Conservation (phyloP, 306 rosid genomes). For the Leucaena leucocephala region DNA sequence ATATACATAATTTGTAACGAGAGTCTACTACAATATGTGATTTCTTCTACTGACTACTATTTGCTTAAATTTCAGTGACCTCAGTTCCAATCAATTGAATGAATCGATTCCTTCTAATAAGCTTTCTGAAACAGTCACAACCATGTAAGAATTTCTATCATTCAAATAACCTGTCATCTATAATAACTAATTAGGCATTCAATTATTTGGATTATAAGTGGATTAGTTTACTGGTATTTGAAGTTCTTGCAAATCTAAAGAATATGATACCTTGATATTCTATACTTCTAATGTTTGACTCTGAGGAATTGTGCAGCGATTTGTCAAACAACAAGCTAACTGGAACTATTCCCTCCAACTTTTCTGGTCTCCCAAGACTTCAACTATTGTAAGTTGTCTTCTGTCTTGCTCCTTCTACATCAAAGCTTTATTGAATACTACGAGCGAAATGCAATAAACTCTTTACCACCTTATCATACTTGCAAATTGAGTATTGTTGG, state of each 20-base stretch:
- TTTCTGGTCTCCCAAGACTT: slow-evolving; percentile 62
- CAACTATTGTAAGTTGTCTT: slow-evolving; percentile 71
- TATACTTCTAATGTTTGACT: slow-evolving; percentile 12
- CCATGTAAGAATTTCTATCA: slow-evolving; percentile 72
- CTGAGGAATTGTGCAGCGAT: slow-evolving; percentile 50
- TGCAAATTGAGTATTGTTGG: slow-evolving; percentile 4
- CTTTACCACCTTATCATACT: slow-evolving; percentile 3
- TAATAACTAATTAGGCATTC: slow-evolving; percentile 14
- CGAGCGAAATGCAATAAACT: slow-evolving; percentile 20
- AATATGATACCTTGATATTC: slow-evolving; percentile 10
- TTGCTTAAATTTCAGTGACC: slow-evolving; percentile 69
- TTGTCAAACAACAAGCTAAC: slow-evolving; percentile 76
- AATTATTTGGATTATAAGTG: slow-evolving; percentile 28
- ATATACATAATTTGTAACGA: slow-evolving; percentile 6
- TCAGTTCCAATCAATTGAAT: slow-evolving; percentile 72
- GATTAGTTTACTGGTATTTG: slow-evolving; percentile 1
- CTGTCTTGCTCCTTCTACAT: slow-evolving; percentile 10
- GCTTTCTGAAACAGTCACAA: slow-evolving; percentile 69
- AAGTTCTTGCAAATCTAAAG: slow-evolving; percentile 2
- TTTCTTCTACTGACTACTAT: slow-evolving; percentile 36
- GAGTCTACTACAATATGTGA: slow-evolving; percentile 10
- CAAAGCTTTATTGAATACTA: not conserved
- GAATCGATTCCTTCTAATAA: slow-evolving; percentile 64
- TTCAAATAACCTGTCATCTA: slow-evolving; percentile 25
- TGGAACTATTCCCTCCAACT: slow-evolving; percentile 71